A percentile compares a stretch with the other conserved stretches of the same genome.
Evolutionary conservation across 441 rosid genomes (phyloP).

Genomic region (Aleurites moluccanus): DNA sequence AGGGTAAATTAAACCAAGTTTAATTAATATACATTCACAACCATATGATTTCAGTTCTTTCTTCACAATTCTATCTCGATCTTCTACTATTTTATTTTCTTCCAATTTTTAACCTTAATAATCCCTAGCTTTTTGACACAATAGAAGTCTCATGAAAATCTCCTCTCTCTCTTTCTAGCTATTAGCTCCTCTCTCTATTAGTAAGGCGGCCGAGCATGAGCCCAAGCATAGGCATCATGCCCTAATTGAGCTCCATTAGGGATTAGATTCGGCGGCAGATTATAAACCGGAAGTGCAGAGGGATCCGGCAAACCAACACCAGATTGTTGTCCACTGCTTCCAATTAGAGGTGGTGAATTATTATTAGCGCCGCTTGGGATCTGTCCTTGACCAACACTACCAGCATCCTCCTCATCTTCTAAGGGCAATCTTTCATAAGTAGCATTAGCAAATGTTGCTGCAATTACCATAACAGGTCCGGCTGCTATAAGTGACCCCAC

Average conservation of each 20-base stretch:
- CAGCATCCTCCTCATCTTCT: constrained; percentile 63
- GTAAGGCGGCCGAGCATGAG: constrained; percentile 61
- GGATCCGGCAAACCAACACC: constrained; percentile 39
- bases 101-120: constrained; percentile 22
- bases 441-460: constrained; percentile 84
- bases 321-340: constrained; percentile 36
- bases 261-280: constrained; percentile 53
- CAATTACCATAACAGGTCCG: constrained; percentile 81
- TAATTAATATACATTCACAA: constrained; percentile 30
- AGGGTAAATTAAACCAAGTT: constrained; percentile 12
- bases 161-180: not conserved
- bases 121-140: constrained; percentile 28
- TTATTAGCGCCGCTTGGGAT: constrained; percentile 38
- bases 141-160: constrained; percentile 13
- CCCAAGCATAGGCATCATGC: constrained; percentile 76
- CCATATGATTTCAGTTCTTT: constrained; percentile 23
- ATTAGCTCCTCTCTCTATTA: constrained; percentile 9
- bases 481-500: constrained; percentile 70
- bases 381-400: constrained; percentile 37
- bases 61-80: constrained; percentile 14
- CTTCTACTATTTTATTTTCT: not conserved
- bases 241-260: constrained; percentile 59
- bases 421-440: constrained; percentile 79
- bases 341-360: constrained; percentile 51
- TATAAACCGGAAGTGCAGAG: constrained; percentile 48